A percentile compares a stretch with the other conserved stretches of the same genome.
These are phyloP conservation scores for Anisodus tanguticus DNA, from an alignment of 257 asterid genomes.

Conservation along the genomic window DNA sequence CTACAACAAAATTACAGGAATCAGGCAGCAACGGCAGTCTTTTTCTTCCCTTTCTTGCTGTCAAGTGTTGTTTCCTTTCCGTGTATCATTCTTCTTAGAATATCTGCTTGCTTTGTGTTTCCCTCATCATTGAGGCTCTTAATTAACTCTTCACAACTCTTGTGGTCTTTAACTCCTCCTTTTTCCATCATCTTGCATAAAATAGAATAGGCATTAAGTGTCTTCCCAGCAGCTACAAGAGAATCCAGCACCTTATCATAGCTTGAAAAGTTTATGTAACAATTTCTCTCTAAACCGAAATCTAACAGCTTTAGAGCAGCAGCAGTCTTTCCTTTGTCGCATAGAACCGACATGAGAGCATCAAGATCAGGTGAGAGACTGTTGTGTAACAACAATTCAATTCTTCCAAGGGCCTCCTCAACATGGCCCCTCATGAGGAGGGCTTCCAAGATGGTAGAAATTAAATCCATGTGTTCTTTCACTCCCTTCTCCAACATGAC, in stretches of 20 bases:
- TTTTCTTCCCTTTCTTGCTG: slow-evolving; percentile 67
- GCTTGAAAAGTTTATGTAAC: slow-evolving; percentile 50
- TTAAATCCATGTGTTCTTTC: slow-evolving; percentile 70
- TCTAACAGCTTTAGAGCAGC: slow-evolving; percentile 85
- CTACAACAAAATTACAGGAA: slow-evolving; percentile 11
- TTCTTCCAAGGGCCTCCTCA: slow-evolving; percentile 92
- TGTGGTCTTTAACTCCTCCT: slow-evolving; percentile 70
- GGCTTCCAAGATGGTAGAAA: slow-evolving; percentile 73
- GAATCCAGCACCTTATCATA: slow-evolving; percentile 91
- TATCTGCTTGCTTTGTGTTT: slow-evolving; percentile 87
- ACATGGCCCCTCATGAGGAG: slow-evolving; percentile 88
- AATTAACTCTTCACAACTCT: slow-evolving; percentile 72
- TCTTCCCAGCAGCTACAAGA: slow-evolving; percentile 75
- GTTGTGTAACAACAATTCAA: slow-evolving; percentile 72
- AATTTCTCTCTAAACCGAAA: slow-evolving; percentile 70
- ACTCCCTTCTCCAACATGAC: slow-evolving; percentile 88
- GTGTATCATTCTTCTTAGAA: slow-evolving; percentile 65
- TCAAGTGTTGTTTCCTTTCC: slow-evolving; percentile 46
- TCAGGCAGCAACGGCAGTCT: slow-evolving; percentile 42
- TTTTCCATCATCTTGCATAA: slow-evolving; percentile 75
- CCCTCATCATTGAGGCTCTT: slow-evolving; percentile 82
- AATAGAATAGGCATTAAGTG: slow-evolving; percentile 84
- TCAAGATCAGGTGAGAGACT: slow-evolving; percentile 71
- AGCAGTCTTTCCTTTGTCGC: slow-evolving; percentile 75
- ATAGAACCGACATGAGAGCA: slow-evolving; percentile 57